Conservation (phyloP, 2,329 filamentous ascomycete genomes). For the Paramyrothecium sp. region DNA sequence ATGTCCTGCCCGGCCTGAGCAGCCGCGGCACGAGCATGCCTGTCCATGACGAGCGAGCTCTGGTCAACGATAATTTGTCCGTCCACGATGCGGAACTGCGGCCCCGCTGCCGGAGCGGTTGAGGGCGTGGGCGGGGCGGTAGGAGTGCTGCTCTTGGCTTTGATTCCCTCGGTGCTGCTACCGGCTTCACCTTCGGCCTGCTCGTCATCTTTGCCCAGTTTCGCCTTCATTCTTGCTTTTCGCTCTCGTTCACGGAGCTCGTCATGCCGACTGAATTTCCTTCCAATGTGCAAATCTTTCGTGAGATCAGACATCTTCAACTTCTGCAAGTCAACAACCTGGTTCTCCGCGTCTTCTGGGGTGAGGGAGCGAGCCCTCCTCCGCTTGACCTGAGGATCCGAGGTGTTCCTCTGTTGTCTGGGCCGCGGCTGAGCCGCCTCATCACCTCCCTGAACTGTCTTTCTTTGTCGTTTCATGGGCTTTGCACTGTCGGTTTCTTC, state of each 20-base stretch:
- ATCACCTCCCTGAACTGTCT: slow-evolving; percentile 20
- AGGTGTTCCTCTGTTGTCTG: slow-evolving; percentile 26
- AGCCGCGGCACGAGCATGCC: slow-evolving; percentile 60
- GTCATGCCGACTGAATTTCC: slow-evolving; percentile 71
- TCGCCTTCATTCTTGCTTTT: slow-evolving; percentile 32
- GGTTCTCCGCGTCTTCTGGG: slow-evolving; percentile 62
- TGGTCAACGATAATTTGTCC: slow-evolving; percentile 73
- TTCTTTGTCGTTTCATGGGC: slow-evolving; percentile 31
- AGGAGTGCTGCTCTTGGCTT: slow-evolving; percentile 14
- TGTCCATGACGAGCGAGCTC: slow-evolving; percentile 64
- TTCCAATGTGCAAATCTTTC: slow-evolving; percentile 67
- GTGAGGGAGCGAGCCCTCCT: slow-evolving; percentile 48
- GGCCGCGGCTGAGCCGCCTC: slow-evolving; percentile 14
- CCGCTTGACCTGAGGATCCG: slow-evolving; percentile 19
- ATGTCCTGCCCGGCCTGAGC: slow-evolving; percentile 47
- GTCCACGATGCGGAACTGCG: slow-evolving; percentile 64
- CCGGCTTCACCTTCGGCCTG: slow-evolving; percentile 15
- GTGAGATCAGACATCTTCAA: slow-evolving; percentile 74
- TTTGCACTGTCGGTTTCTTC: slow-evolving; percentile 15
- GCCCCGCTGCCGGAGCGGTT: slow-evolving; percentile 36
- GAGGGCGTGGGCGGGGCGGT: slow-evolving; percentile 18
- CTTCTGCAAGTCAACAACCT: slow-evolving; percentile 62
- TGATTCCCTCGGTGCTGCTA: slow-evolving; percentile 14
- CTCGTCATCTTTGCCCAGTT: slow-evolving; percentile 21
- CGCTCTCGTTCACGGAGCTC: slow-evolving; percentile 69